Evolutionary conservation across 441 rosid species (phyloP).

Genomic region (Erodium chrysanthum): DNA sequence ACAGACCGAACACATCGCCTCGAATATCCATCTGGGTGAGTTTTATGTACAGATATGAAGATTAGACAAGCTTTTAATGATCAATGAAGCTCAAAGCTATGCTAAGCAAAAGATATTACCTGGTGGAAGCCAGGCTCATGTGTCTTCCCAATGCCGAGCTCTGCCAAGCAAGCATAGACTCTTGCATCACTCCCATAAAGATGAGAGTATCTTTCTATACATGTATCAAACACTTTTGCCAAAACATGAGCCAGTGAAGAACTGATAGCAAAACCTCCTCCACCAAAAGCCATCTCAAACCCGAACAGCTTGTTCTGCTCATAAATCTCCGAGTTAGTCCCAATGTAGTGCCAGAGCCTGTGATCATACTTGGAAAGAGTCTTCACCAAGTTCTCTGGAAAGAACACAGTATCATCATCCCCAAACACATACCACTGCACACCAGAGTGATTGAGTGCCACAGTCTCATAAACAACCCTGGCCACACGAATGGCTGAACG

Average conservation of each 20-base stretch:
- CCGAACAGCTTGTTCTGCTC: slow-evolving; percentile 54
- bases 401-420: slow-evolving; percentile 81
- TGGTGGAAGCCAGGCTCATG: slow-evolving; percentile 92
- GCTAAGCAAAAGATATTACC: no score
- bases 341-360: slow-evolving; percentile 67
- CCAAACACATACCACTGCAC: slow-evolving; percentile 84
- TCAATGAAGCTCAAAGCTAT: no score
- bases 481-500: slow-evolving; percentile 73
- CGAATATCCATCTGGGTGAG: slow-evolving; percentile 78
- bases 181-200: slow-evolving; percentile 80
- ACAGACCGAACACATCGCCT: slow-evolving; percentile 58
- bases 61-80: no score
- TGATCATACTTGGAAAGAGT: slow-evolving; percentile 83
- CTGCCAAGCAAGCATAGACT: slow-evolving; percentile 62
- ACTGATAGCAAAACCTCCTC: slow-evolving; percentile 81
- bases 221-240: slow-evolving; percentile 65
- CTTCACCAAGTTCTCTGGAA: slow-evolving; percentile 58
- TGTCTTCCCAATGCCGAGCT: slow-evolving; percentile 74
- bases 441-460: slow-evolving; percentile 40
- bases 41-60: no score
- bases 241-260: slow-evolving; percentile 61
- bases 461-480: slow-evolving; percentile 57
- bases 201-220: slow-evolving; percentile 67
- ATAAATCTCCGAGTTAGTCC: slow-evolving; percentile 60
- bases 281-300: slow-evolving; percentile 71